A percentile compares a stretch with the other conserved stretches of the same genome.
Conservation (phyloP, 441 rosid species). For the Populus hybrid region DNA sequence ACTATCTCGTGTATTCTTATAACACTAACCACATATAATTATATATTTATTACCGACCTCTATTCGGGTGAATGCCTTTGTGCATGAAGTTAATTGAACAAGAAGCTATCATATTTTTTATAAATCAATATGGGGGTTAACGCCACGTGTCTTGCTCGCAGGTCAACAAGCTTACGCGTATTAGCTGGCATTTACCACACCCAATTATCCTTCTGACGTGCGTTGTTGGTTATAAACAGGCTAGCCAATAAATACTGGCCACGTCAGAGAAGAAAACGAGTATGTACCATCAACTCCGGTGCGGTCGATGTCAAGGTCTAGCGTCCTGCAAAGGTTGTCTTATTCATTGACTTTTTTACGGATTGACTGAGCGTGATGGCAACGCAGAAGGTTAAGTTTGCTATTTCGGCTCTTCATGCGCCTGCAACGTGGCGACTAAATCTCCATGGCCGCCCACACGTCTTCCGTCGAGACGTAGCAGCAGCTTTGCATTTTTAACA, state of each 20-base stretch:
- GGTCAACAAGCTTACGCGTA: neutral
- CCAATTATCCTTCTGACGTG: neutral
- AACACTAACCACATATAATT: no score
- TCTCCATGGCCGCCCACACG: neutral
- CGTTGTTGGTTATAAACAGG: neutral
- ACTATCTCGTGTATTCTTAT: no score
- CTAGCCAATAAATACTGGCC: neutral
- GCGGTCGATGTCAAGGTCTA: constrained; percentile 3
- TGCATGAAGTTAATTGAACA: no score
- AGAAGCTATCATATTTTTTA: no score
- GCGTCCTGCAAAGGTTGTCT: constrained; percentile 10
- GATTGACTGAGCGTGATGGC: neutral
- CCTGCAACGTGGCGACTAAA: constrained; percentile 7
- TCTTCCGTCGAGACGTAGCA: neutral
- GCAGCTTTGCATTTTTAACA: no score
- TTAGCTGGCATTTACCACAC: neutral
- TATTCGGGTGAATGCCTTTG: no score
- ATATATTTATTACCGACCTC: no score
- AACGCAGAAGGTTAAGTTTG: neutral
- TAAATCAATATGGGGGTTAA: neutral
- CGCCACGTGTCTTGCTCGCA: neutral
- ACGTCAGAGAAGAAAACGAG: neutral
- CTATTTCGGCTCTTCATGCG: neutral
- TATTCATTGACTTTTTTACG: constrained; percentile 10
- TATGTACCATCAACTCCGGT: neutral